These are phyloP conservation scores for Verbascum thapsus DNA, from an alignment of 257 asterid genomes.

Conservation along the genomic window DNA sequence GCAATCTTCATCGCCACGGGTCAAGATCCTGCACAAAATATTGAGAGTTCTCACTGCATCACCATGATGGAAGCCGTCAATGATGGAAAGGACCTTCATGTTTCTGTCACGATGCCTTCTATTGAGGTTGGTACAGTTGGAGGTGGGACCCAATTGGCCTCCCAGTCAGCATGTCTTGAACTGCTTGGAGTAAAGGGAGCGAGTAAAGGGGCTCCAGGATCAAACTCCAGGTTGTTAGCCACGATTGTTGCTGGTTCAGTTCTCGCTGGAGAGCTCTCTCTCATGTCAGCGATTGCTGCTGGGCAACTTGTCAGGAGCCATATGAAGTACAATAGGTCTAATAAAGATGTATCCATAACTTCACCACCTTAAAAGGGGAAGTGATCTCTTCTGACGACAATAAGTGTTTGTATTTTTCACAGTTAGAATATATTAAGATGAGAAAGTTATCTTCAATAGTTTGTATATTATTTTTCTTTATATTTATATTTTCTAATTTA, in stretches of 20 bases:
- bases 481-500: too few species aligned
- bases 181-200: conserved; percentile 56
- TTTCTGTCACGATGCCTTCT: conserved; percentile 51
- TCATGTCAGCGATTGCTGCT: conserved; percentile 47
- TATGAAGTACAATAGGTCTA: conserved; percentile 51
- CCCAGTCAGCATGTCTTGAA: conserved; percentile 56
- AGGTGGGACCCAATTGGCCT: conserved; percentile 49
- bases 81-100: conserved; percentile 46
- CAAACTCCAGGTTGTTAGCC: conserved; percentile 45
- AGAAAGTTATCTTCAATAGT: too few species aligned
- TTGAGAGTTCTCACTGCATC: conserved; percentile 50
- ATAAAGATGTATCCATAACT: conserved; percentile 36
- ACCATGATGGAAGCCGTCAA: conserved; percentile 51
- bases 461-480: too few species aligned
- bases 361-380: conserved; percentile 26
- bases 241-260: conserved; percentile 45
- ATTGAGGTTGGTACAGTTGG: conserved; percentile 53
- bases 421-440: too few species aligned
- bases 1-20: conserved; percentile 46
- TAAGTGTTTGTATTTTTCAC: too few species aligned
- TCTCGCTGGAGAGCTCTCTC: conserved; percentile 53
- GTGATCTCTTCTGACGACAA: too few species aligned
- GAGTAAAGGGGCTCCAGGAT: conserved; percentile 44
- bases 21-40: conserved; percentile 50
- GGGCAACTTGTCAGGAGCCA: conserved; percentile 48